Conservation (phyloP, 2,329 filamentous ascomycete species). For the Elsinoe necatrix region DNA sequence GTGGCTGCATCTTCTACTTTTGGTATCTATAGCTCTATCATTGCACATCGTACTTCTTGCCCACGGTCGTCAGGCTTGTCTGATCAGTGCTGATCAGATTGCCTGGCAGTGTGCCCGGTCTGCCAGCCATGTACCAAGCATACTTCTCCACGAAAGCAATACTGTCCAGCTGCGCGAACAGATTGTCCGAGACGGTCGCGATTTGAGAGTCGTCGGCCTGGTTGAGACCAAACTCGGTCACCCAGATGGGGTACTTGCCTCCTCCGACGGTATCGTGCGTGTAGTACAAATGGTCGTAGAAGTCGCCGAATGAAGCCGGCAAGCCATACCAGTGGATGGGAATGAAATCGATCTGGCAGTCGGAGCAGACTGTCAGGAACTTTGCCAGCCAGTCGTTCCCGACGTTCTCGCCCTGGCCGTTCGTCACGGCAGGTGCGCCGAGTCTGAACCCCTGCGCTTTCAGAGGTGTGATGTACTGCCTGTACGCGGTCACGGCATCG, state of each 20-base stretch:
- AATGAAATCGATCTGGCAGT: slow-evolving; percentile 53
- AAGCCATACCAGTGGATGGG: slow-evolving; percentile 57
- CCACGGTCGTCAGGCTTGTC: not conserved
- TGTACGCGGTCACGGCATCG: slow-evolving; percentile 47
- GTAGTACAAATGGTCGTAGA: slow-evolving; percentile 46
- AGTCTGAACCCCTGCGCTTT: slow-evolving; percentile 42
- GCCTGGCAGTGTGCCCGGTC: not conserved
- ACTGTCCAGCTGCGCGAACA: slow-evolving; percentile 41
- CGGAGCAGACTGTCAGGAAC: slow-evolving; percentile 46
- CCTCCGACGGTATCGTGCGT: slow-evolving; percentile 28
- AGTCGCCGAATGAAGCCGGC: slow-evolving; percentile 37
- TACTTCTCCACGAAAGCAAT: slow-evolving; percentile 35
- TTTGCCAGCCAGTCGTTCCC: slow-evolving; percentile 50
- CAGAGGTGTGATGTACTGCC: slow-evolving; percentile 49
- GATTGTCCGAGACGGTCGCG: slow-evolving; percentile 41
- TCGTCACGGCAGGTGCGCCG: slow-evolving; percentile 53
- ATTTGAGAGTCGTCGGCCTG: slow-evolving; percentile 37
- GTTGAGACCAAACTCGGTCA: slow-evolving; percentile 55
- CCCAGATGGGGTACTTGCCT: slow-evolving; percentile 42
- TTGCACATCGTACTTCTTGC: not conserved
- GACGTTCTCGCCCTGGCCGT: slow-evolving; percentile 43
- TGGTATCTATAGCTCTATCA: not conserved
- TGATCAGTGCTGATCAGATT: not conserved
- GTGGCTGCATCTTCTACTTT: not conserved
- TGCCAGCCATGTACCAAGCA: slow-evolving; percentile 31